Percentiles rank a stretch among this genome's conserved stretches.
Evolutionary conservation across 129 eudicot genomes (phyloP).

Genomic region (Lonicera japonica): DNA sequence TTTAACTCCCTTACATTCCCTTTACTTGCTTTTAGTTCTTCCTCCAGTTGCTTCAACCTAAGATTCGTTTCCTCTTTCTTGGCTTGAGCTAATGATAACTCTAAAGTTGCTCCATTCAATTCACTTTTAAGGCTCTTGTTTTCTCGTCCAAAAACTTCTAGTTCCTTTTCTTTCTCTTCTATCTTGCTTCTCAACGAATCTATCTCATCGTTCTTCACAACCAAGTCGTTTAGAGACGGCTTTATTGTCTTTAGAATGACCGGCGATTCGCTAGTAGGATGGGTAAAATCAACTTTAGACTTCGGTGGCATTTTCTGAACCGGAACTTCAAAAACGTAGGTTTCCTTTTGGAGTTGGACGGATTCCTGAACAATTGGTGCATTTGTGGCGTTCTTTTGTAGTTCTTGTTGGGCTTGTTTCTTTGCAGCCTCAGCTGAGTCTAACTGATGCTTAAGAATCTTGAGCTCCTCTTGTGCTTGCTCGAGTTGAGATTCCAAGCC

Average conservation of each 20-base stretch:
- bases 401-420: slow-evolving; percentile 68
- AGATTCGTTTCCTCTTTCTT: slow-evolving; percentile 35
- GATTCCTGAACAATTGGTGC: slow-evolving; percentile 19
- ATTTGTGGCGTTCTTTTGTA: slow-evolving; percentile 42
- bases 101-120: slow-evolving; percentile 36
- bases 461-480: slow-evolving; percentile 83
- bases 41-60: slow-evolving; percentile 27
- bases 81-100: slow-evolving; percentile 27
- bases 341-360: slow-evolving; percentile 34
- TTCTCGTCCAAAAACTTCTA: slow-evolving; percentile 25
- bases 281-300: slow-evolving; percentile 15
- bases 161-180: slow-evolving; percentile 45
- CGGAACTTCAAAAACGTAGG: slow-evolving; percentile 90
- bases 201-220: slow-evolving; percentile 40
- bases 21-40: slow-evolving; percentile 51
- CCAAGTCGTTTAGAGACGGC: slow-evolving; percentile 26
- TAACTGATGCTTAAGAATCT: slow-evolving; percentile 61
- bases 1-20: slow-evolving; percentile 18
- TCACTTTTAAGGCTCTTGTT: slow-evolving; percentile 38
- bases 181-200: slow-evolving; percentile 25
- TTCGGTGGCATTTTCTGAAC: slow-evolving; percentile 29
- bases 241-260: slow-evolving; percentile 19
- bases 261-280: slow-evolving; percentile 18
- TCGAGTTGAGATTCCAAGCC: slow-evolving; percentile 82
- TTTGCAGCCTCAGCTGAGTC: slow-evolving; percentile 70